Evolutionary conservation across 257 asterid genomes (phyloP).

Genomic region (Catharanthus roseus): DNA sequence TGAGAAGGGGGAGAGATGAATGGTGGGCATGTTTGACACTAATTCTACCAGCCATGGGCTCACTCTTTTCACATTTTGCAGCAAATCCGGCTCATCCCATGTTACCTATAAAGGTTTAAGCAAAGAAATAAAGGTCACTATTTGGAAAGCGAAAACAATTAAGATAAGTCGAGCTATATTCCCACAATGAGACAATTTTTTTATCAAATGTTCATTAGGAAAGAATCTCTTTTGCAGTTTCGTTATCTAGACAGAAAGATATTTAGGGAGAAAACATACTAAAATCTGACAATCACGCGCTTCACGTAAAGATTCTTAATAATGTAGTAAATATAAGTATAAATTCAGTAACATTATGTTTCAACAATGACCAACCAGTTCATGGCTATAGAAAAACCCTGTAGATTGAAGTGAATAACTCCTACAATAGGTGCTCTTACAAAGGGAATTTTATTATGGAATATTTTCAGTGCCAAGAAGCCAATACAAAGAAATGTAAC

Average conservation of each 20-base stretch:
- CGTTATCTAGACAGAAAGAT: not conserved
- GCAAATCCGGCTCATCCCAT: slow-evolving; percentile 94
- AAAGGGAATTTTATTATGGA: not conserved
- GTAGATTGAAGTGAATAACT: not conserved
- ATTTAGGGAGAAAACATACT: not conserved
- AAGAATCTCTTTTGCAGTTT: not conserved
- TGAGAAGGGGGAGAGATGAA: slow-evolving; percentile 66
- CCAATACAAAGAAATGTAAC: slow-evolving; percentile 5
- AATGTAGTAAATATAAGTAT: not conserved
- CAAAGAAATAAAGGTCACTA: not conserved
- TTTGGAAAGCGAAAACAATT: not conserved
- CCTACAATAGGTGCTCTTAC: not conserved
- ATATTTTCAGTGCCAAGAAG: not conserved
- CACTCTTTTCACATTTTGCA: slow-evolving; percentile 78
- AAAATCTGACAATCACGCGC: not conserved
- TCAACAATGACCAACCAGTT: not conserved
- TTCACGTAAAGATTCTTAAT: not conserved
- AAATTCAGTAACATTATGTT: no score
- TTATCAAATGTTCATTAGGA: not conserved
- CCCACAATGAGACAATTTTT: not conserved
- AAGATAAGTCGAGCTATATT: not conserved
- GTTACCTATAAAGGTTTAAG: slow-evolving; percentile 47
- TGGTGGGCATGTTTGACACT: slow-evolving; percentile 63
- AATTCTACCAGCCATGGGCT: slow-evolving; percentile 86
- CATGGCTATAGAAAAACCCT: not conserved